phyloP scores from a whole-genome alignment of 352 stramenopile species.

The Globisporangium rhizosaccharum region DNA sequence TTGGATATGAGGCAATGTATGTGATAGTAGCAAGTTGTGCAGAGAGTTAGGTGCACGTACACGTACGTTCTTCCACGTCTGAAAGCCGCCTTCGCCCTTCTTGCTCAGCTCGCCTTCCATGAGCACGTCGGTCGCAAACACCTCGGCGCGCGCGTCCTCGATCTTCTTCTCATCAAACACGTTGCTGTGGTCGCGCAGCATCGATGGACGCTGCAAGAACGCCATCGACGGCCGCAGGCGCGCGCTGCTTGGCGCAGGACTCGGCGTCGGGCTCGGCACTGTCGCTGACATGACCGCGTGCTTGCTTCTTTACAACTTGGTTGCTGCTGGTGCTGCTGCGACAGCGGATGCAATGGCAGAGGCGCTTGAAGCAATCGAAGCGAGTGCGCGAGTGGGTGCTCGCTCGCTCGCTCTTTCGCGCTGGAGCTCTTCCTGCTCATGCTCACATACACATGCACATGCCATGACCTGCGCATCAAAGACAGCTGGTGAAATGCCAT shows the following conservation, averaged over 20 bases:
- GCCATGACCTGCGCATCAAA: not conserved
- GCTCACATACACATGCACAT: not conserved
- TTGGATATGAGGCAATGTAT: not conserved
- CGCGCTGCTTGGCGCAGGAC: not conserved
- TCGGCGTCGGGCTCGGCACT: not conserved
- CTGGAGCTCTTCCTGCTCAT: not conserved
- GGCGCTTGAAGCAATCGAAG: too few relatives aligned
- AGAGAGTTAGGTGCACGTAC: conserved; percentile 21
- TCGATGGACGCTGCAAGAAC: conserved; percentile 39
- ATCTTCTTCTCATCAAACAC: conserved; percentile 62
- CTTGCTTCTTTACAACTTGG: not conserved
- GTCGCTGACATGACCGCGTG: not conserved
- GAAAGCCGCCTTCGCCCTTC: conserved; percentile 52
- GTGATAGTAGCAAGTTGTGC: not conserved
- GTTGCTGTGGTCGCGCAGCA: conserved; percentile 48
- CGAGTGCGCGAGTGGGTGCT: not conserved
- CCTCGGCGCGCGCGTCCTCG: conserved; percentile 39
- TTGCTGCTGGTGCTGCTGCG: too few relatives aligned
- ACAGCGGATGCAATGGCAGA: not conserved
- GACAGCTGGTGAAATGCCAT: not conserved
- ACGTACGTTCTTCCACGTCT: conserved; percentile 68
- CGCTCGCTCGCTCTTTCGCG: not conserved
- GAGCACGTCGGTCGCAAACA: conserved; percentile 61
- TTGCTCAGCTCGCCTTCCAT: conserved; percentile 70
- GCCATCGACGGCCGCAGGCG: conserved; percentile 25